Base-by-base conservation (phyloP, 345 rosid genomes). In the Reutealis trisperma region DNA sequence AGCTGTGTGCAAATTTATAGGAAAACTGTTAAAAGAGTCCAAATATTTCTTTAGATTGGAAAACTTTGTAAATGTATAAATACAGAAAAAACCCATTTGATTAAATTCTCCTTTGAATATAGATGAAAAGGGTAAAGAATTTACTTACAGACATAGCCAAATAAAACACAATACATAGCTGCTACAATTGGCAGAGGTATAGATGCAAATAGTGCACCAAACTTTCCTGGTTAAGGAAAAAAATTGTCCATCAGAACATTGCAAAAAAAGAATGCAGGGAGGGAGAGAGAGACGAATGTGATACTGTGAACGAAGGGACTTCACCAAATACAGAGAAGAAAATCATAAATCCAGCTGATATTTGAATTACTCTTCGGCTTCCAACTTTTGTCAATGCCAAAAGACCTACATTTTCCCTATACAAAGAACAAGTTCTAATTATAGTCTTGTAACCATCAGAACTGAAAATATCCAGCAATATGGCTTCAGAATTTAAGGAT, bases 191-290 rank as follows among this genome's bases (percentile, higher is more conserved):
- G 97, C 57, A 91, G 71, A 59, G 98, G 97, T 80, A 94, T 90
- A 0, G 97, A 93, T 71, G 98, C 98, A 76, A 94, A 93, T 27
- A 93, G 75, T 1, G 97, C 98, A 18, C 97, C 97, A 72, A 94
- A 92, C 84, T 94, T 94, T 59, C 98, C 98, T 88, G 87, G 30
- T 69, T 8, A 61, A 45, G 64, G 10, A 25, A 64, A 42, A 2
- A 68, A 52, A 11, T 60, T 64, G 78, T 15, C 37, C 45, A 49
- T 63, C 1, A 59, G 59, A 1, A 25, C 59, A 41, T 8, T 25
- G 59, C 15, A 61, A 58, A 30, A 30, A 30, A 7, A 44, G 10
- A 74, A 44, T 30, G 34, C n/a, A n/a, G n/a, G n/a, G n/a, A n/a
- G 37, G 30, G 4, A 41, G 49, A n/a, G 12, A n/a, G 27, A 2